phyloP scores from a whole-genome alignment of 495 filamentous ascomycete species.

The Aspergillus steynii region DNA sequence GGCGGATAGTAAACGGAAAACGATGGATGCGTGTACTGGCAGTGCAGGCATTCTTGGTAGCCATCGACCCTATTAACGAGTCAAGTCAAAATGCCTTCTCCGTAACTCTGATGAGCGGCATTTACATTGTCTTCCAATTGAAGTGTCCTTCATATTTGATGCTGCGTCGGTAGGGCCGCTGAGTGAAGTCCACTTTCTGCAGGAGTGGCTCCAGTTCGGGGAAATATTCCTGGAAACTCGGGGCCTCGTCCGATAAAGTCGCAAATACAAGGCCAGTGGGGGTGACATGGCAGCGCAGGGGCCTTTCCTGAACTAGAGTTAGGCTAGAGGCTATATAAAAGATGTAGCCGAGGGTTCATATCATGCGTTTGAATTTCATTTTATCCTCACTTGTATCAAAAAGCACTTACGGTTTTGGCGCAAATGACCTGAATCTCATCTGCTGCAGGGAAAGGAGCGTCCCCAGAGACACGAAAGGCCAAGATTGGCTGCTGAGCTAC shows the following conservation, averaged over 20 bases:
- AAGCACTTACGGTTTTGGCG: conserved; percentile 31
- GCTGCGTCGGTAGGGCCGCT: conserved; percentile 54
- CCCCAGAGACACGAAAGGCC: conserved; percentile 41
- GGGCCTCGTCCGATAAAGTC: conserved; percentile 50
- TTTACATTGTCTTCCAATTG: conserved; percentile 66
- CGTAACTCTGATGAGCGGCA: not conserved
- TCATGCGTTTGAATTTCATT: not conserved
- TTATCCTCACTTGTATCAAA: not conserved
- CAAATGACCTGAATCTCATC: conserved; percentile 46
- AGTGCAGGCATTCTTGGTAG: conserved; percentile 64
- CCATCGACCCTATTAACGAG: conserved; percentile 50
- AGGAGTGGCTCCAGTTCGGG: conserved; percentile 53
- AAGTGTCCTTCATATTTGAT: conserved; percentile 59
- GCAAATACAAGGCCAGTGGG: conserved; percentile 56
- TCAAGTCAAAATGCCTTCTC: not conserved
- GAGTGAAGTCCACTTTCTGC: conserved; percentile 56
- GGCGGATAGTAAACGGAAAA: conserved; percentile 60
- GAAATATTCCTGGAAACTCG: conserved; percentile 57
- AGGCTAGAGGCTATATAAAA: not conserved
- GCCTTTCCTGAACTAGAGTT: conserved; percentile 21
- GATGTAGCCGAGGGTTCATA: not conserved
- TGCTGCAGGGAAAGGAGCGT: conserved; percentile 27
- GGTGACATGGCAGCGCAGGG: conserved; percentile 49
- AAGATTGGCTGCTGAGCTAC: conserved; percentile 53
- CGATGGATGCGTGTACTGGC: conserved; percentile 63